phyloP scores from a whole-genome alignment of 306 rosid species.

The Rosa lucieae region DNA sequence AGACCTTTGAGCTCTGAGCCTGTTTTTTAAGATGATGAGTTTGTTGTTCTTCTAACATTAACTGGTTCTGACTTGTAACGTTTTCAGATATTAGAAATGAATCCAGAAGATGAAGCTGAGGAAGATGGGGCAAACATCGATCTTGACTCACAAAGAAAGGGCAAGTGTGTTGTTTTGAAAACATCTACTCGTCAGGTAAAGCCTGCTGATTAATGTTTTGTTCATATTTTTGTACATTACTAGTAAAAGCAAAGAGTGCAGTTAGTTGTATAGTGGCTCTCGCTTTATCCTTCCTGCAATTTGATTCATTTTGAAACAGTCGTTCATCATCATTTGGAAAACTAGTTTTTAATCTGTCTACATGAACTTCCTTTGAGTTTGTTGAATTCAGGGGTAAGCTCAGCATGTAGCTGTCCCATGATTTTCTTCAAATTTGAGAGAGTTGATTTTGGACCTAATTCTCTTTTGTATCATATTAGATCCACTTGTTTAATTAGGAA shows the following conservation, averaged over 20 bases:
- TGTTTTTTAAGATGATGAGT: neutral
- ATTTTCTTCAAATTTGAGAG: neutral
- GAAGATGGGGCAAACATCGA: slow-evolving; percentile 97
- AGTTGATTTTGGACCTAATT: neutral
- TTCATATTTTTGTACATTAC: neutral
- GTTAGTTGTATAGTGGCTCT: neutral
- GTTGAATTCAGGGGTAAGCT: neutral
- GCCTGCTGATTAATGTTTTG: neutral
- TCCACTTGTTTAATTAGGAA: slow-evolving; percentile 3
- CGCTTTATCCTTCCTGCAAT: neutral
- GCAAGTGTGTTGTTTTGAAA: slow-evolving; percentile 89
- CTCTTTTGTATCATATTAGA: neutral
- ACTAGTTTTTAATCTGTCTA: neutral
- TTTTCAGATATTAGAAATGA: slow-evolving; percentile 87
- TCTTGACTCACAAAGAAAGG: slow-evolving; percentile 93
- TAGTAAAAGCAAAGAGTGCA: neutral
- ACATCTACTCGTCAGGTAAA: slow-evolving; percentile 92
- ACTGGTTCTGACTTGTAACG: neutral
- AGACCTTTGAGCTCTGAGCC: neutral
- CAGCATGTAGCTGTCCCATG: neutral
- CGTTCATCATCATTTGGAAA: neutral
- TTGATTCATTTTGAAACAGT: neutral
- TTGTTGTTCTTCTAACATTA: neutral
- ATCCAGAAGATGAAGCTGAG: slow-evolving; percentile 95
- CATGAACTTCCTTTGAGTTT: neutral